A percentile compares a stretch with the other conserved stretches of the same genome.
phyloP scores from a whole-genome alignment of 225 moss, liverwort and hornwort genomes.

The Physcomitrium patens region DNA sequence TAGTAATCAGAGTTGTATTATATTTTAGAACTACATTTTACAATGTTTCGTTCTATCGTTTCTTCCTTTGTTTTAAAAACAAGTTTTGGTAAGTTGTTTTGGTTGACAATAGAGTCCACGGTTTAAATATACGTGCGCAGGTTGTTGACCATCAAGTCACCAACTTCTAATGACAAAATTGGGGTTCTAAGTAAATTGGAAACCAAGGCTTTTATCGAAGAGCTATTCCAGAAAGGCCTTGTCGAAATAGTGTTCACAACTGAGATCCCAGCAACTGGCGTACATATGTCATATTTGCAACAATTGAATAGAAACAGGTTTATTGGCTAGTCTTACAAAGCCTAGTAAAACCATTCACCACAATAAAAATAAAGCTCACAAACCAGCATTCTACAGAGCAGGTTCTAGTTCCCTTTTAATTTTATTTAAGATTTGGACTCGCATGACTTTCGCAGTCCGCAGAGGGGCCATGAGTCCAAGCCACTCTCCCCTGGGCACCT shows the following conservation, averaged over 20 bases:
- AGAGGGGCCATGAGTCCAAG: too few relatives aligned
- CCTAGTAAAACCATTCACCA: too few relatives aligned
- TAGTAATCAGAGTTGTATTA: neutral
- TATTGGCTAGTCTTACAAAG: too few relatives aligned
- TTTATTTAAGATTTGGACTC: too few relatives aligned
- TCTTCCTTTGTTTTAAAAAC: neutral
- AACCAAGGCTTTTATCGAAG: constrained; percentile 79
- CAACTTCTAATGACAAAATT: constrained; percentile 17
- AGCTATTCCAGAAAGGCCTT: constrained; percentile 76
- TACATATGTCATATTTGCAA: constrained; percentile 46
- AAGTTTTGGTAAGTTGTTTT: neutral
- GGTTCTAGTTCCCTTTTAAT: too few relatives aligned
- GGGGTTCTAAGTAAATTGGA: constrained; percentile 27
- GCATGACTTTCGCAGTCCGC: too few relatives aligned
- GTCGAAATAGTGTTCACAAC: too few relatives aligned
- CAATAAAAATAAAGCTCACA: too few relatives aligned
- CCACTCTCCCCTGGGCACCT: too few relatives aligned
- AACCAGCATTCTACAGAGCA: too few relatives aligned
- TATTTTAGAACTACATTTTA: constrained; percentile 1
- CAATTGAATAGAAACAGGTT: too few relatives aligned
- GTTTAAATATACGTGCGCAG: constrained; percentile 21
- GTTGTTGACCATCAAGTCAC: neutral
- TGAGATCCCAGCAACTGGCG: constrained; percentile 90
- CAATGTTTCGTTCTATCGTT: constrained; percentile 1
- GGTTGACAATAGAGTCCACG: constrained; percentile 4